A percentile compares a stretch with the other conserved stretches of the same genome.
phyloP scores from a whole-genome alignment of 352 stramenopile species.

The Phytophthora europaea region DNA sequence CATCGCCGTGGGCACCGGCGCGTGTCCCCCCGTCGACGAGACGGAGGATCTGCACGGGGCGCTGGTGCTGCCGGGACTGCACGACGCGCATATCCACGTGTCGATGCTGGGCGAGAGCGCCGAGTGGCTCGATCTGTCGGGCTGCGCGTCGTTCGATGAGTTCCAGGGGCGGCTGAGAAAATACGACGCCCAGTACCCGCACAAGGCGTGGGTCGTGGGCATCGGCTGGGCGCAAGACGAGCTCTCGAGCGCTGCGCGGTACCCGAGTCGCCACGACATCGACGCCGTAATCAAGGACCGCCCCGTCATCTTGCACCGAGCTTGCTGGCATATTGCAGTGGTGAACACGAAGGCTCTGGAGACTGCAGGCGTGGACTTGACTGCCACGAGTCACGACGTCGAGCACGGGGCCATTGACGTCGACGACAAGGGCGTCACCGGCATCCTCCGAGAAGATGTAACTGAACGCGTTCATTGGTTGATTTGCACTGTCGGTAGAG shows the following conservation, averaged over 20 bases:
- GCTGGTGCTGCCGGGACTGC: slow-evolving; percentile 87
- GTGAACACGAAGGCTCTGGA: slow-evolving; percentile 90
- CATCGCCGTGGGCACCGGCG: slow-evolving; percentile 41
- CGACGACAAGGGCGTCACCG: slow-evolving; percentile 69
- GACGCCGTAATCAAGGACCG: slow-evolving; percentile 76
- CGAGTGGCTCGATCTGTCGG: slow-evolving; percentile 86
- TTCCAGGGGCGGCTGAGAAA: slow-evolving; percentile 57
- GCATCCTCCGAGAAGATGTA: slow-evolving; percentile 79
- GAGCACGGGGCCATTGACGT: slow-evolving; percentile 70
- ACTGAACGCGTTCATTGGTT: background rate
- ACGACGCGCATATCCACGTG: slow-evolving; percentile 92
- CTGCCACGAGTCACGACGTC: slow-evolving; percentile 39
- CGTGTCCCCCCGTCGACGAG: slow-evolving; percentile 16
- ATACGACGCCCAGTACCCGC: slow-evolving; percentile 71
- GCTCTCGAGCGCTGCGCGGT: slow-evolving; percentile 65
- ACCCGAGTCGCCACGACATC: slow-evolving; percentile 81
- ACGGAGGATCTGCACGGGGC: slow-evolving; percentile 61
- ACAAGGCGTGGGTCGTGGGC: slow-evolving; percentile 85
- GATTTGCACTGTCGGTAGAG: background rate
- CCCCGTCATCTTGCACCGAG: slow-evolving; percentile 88
- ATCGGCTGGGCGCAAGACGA: slow-evolving; percentile 90
- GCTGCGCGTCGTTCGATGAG: slow-evolving; percentile 80
- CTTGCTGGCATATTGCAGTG: slow-evolving; percentile 91
- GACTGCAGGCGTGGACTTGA: slow-evolving; percentile 61
- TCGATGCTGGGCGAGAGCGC: slow-evolving; percentile 86